phyloP scores from a whole-genome alignment of 257 asterid species.

The Capsicum baccatum region DNA sequence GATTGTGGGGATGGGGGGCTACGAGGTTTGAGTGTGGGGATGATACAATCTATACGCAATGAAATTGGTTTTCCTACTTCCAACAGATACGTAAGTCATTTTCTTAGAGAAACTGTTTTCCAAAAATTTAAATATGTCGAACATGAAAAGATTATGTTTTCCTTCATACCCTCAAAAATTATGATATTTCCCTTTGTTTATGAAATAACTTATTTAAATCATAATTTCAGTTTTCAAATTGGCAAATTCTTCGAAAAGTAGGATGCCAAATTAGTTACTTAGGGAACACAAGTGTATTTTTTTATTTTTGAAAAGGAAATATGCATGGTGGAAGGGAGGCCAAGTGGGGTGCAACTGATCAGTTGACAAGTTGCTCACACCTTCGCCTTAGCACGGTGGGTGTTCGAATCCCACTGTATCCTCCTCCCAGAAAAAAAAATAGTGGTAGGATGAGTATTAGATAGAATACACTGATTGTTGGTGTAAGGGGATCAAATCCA shows the following conservation, averaged over 20 bases:
- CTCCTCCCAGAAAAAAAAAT: no score
- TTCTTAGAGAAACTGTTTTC: not conserved
- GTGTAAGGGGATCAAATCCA: slow-evolving; percentile 85
- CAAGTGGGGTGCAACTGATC: no score
- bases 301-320: not conserved
- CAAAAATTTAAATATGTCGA: not conserved
- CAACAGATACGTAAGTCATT: no score
- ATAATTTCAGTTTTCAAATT: no score
- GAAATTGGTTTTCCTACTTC: not conserved
- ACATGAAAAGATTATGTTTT: not conserved
- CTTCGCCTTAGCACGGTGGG: not conserved
- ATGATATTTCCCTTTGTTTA: no score
- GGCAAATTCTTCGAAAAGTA: no score
- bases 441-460: not conserved
- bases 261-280: no score
- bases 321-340: not conserved
- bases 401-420: not conserved
- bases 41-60: not conserved
- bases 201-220: no score
- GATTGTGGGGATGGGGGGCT: no score
- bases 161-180: not conserved
- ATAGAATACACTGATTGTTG: slow-evolving; percentile 54
- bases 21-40: not conserved
- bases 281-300: not conserved
- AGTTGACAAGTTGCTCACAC: no score